Evolutionary conservation across 177 flowering plant genomes (phyloP), one percentile per base, ranked within the genome.

Genomic region (Vitis hybrid): DNA sequence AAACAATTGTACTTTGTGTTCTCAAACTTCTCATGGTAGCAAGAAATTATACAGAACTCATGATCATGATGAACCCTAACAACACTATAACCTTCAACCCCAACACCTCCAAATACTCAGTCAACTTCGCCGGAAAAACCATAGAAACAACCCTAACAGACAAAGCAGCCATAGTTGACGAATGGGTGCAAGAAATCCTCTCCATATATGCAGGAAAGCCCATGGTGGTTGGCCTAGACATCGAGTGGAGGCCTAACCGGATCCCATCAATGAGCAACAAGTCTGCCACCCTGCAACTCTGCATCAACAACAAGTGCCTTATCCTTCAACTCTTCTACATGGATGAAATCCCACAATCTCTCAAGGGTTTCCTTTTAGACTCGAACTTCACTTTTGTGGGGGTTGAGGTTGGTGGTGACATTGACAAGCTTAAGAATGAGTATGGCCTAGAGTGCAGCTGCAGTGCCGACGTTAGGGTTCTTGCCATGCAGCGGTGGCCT

Each of bases 281-380:
- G 62, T 58, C 82, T 0, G 84, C 84, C 13, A 82, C 80, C 3
- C 60, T 84, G 21, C 88, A 84, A 65, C 82, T 84, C 1, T 85
- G 82, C 70, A 62, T 79, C 3, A 73, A 72, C 64, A 54, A 63
- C 3, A 75, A 77, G 21, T 83, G 84, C 64, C 65, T 81, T 0
- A 77, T 83, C 3, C n/a, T 81, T 19, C 84, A 81, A 56, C 75
- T 83, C 3, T 68, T 77, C 56, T 75, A 75, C 73, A n/a, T 83
- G 68, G 82, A 81, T 49, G 26, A 56, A 51, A 70, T 79, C 40
- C 82, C 86, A 0, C 30, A 65, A 17, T 72, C 84, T 5, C 52
- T 81, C 56, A 70, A 70, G 56, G 55, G 12, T 17, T 77, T 83
- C 32, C 64, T 81, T 2, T 3, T 21, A 0, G 56, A 71, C 62